phyloP scores from a whole-genome alignment of 164 flowering plant genomes.

The Pachysandra terminalis region DNA sequence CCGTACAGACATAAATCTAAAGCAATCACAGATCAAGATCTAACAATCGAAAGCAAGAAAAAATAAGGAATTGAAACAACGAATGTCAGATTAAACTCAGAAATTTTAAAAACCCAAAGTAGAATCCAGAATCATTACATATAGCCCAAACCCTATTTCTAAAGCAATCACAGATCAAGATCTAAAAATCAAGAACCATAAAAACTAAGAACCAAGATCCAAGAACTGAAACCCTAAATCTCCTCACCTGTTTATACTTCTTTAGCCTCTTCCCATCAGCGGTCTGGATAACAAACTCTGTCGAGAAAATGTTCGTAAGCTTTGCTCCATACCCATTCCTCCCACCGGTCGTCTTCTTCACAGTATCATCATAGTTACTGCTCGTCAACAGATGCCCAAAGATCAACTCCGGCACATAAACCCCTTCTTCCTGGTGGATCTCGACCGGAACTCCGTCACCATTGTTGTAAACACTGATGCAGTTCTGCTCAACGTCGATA shows the following conservation, averaged over 20 bases:
- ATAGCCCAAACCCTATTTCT: too few species aligned
- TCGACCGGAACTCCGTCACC: slow-evolving; percentile 96
- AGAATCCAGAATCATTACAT: background rate
- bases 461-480: slow-evolving; percentile 70
- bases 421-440: slow-evolving; percentile 88
- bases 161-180: slow-evolving; percentile 1
- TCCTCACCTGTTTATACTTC: slow-evolving; percentile 86
- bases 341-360: slow-evolving; percentile 95
- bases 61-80: too few species aligned
- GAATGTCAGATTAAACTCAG: too few species aligned
- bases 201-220: background rate
- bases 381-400: slow-evolving; percentile 95
- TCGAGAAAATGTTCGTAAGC: slow-evolving; percentile 87
- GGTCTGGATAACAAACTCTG: slow-evolving; percentile 84
- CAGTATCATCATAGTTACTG: slow-evolving; percentile 79
- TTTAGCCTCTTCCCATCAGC: slow-evolving; percentile 85
- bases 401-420: slow-evolving; percentile 96
- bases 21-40: background rate
- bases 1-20: too few species aligned
- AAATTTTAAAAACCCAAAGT: too few species aligned
- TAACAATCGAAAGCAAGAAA: background rate
- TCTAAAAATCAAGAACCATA: background rate
- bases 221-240: background rate
- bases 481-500: slow-evolving; percentile 64
- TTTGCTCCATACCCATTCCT: slow-evolving; percentile 97